A percentile compares a stretch with the other conserved stretches of the same genome.
phyloP scores from a whole-genome alignment of 2,329 filamentous ascomycete species.

The Penicillium sp. region DNA sequence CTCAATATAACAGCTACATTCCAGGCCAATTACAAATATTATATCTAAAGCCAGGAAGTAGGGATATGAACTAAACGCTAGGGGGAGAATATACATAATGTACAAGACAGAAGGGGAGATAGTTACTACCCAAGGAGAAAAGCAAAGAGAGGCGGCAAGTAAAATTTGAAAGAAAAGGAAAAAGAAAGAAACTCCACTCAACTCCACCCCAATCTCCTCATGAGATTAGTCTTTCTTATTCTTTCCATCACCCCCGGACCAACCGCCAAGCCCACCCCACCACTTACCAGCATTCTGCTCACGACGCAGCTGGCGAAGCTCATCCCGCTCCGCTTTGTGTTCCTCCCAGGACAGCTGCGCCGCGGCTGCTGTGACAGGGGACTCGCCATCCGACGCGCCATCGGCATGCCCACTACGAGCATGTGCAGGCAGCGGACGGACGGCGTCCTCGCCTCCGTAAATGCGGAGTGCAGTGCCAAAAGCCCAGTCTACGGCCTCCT shows the following conservation, averaged over 20 bases:
- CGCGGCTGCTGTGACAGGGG: constrained; percentile 5
- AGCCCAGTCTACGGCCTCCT: constrained; percentile 83
- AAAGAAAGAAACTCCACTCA: background rate
- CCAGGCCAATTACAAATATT: background rate
- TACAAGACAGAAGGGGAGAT: constrained; percentile 7
- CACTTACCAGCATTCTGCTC: constrained; percentile 2
- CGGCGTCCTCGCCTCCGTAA: constrained; percentile 65
- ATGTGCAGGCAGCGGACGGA: constrained; percentile 34
- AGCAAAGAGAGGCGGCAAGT: background rate
- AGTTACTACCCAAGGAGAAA: background rate
- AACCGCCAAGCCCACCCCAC: constrained; percentile 6
- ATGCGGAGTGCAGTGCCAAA: constrained; percentile 81
- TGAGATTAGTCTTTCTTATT: constrained; percentile 20
- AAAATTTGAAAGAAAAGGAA: background rate
- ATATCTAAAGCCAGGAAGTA: background rate
- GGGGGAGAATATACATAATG: constrained; percentile 4
- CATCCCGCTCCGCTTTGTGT: constrained; percentile 31
- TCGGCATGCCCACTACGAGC: background rate
- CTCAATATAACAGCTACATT: background rate
- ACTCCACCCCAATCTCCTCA: background rate
- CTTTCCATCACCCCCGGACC: constrained; percentile 13
- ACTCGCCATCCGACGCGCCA: background rate
- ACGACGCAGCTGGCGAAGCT: constrained; percentile 28
- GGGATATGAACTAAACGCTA: constrained; percentile 1
- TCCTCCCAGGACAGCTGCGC: constrained; percentile 36